Conservation (phyloP, 2,329 filamentous ascomycete species). For the Ceratocystis colombiana region DNA sequence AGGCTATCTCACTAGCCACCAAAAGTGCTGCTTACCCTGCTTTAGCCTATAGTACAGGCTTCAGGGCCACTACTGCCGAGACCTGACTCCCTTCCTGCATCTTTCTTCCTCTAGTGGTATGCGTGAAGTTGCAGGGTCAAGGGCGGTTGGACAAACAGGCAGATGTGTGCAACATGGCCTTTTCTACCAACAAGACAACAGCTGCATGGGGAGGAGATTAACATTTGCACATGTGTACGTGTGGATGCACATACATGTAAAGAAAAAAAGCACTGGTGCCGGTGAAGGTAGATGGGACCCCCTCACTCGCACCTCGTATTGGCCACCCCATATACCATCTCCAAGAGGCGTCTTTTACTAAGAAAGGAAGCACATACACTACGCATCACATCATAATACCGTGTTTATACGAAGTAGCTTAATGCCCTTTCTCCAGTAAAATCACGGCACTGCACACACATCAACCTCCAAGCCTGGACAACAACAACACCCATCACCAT, state of each 20-base stretch:
- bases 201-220: background rate
- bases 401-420: no score
- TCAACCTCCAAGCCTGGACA: background rate
- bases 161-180: constrained; percentile 9
- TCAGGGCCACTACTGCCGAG: background rate
- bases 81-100: background rate
- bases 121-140: background rate
- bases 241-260: constrained; percentile 4
- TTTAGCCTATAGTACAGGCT: background rate
- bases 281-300: background rate
- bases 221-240: background rate
- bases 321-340: background rate
- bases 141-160: background rate
- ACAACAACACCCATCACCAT: background rate
- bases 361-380: no score
- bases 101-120: background rate
- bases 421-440: no score
- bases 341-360: no score
- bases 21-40: background rate
- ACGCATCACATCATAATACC: no score
- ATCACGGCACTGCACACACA: background rate
- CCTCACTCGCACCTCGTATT: background rate
- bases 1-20: background rate
- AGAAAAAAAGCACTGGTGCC: background rate
- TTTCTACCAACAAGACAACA: background rate